Evolutionary conservation across 176 grass and related monocot genomes (phyloP), one percentile per base, ranked within the genome.

Genomic region (Phoenix dactylifera): DNA sequence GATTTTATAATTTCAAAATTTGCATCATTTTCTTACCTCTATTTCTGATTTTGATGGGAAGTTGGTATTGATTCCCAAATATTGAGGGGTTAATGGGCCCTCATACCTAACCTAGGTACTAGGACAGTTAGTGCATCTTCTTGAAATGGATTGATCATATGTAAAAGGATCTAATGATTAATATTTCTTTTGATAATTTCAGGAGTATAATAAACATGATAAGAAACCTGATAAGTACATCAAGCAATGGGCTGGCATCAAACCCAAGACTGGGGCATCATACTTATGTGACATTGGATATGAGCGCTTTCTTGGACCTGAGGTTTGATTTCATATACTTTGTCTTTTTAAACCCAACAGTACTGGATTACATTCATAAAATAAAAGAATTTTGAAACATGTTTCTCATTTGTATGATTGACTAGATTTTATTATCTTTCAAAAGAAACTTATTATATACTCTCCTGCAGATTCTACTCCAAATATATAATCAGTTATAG

Each of bases 261-360:
- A 98, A 85, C 93, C 84, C 70, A 92, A 76, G 67, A 98, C 93
- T 49, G 75, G 93, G 35, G 76, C 92, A 6, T 87, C 93, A 14
- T 98, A 92, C 77, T 88, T 79, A 58, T 70, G 88, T 78, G 93
- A 98, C 76, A 69, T 98, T 49, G 93, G 93, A 73, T 98, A 98
- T 76, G 93, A 98, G 59, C 81, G 87, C 15, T 98, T 98, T 76
- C 93, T 98, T 85, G 93, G 93, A 19, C 93, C 93, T 73, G 87
- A 98, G 93, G 93, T 98, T 77, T 74, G 26, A 73, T 78, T 54
- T 24, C 9, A 73, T 84, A 63, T 54, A 61, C 57, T 15, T 55
- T 52, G 52, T 66, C 18, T 57, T 51, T 6, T 52, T 60, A 63
- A 60, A 55, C 20, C 25, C 55, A 16, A 18, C 30, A n/a, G 78